Conservation (phyloP, 169 alveolate species). For the Pseudocohnilembus persalinus region DNA sequence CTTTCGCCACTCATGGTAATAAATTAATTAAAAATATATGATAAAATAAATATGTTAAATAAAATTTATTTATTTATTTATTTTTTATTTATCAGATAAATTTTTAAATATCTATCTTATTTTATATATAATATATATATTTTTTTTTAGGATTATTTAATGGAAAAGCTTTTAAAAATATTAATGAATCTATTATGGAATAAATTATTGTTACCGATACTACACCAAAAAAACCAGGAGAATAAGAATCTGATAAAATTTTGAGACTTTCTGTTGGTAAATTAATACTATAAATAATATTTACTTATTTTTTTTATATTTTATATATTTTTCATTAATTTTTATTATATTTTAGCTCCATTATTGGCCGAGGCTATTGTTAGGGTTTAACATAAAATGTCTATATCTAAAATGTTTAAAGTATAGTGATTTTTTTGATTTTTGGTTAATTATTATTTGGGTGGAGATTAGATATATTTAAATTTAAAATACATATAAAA, state of each 20-base stretch:
- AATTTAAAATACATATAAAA: no score
- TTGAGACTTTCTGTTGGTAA: slow-evolving; percentile 58
- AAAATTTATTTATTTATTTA: no score
- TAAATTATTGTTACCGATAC: slow-evolving; percentile 92
- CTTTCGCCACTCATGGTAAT: slow-evolving; percentile 96
- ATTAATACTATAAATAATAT: no score
- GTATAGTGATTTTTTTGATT: not conserved
- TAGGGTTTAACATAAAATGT: slow-evolving; percentile 86
- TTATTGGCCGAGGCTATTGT: slow-evolving; percentile 90
- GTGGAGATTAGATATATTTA: no score
- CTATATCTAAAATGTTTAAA: slow-evolving; percentile 9
- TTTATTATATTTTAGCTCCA: slow-evolving; percentile 52
- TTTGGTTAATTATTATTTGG: no score
- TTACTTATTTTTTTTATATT: not conserved
- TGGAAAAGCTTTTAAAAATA: slow-evolving; percentile 90
- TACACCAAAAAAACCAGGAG: slow-evolving; percentile 68
- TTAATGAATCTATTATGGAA: slow-evolving; percentile 82
- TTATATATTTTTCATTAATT: slow-evolving; percentile 18
- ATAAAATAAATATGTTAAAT: no score
- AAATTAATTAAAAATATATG: no score
- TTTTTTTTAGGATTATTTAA: slow-evolving; percentile 73
- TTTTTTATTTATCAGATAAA: no score
- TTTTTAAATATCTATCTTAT: no score
- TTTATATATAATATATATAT: no score
- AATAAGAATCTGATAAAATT: slow-evolving; percentile 67